Conservation (phyloP, 2,329 filamentous ascomycete species). For the Graphium sp. region DNA sequence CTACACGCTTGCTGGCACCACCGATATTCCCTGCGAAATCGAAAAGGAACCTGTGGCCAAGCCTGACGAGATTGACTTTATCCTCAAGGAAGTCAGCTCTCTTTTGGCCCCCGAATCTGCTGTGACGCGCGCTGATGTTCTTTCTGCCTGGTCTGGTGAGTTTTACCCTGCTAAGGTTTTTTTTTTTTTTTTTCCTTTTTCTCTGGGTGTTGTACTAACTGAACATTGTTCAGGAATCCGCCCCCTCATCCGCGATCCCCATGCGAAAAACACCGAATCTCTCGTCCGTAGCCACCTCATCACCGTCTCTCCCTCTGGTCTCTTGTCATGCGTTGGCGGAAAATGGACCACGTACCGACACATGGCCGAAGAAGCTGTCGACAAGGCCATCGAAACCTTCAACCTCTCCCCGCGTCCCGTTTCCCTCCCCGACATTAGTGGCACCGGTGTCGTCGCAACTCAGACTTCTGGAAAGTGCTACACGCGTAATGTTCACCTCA, state of each 20-base stretch:
- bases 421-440: slow-evolving; percentile 45
- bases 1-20: slow-evolving; percentile 72
- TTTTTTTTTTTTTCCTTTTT: no score
- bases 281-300: slow-evolving; percentile 71
- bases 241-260: slow-evolving; percentile 64
- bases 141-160: slow-evolving; percentile 66
- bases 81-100: slow-evolving; percentile 60
- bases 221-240: slow-evolving; percentile 34
- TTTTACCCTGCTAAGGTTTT: no score
- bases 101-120: slow-evolving; percentile 62
- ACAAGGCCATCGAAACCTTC: slow-evolving; percentile 57
- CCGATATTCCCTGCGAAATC: slow-evolving; percentile 56
- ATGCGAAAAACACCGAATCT: slow-evolving; percentile 67
- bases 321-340: slow-evolving; percentile 67
- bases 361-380: slow-evolving; percentile 76
- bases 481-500: slow-evolving; percentile 55
- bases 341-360: slow-evolving; percentile 85
- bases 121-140: slow-evolving; percentile 57
- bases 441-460: slow-evolving; percentile 28
- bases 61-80: slow-evolving; percentile 68
- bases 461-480: slow-evolving; percentile 55
- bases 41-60: slow-evolving; percentile 53
- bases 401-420: slow-evolving; percentile 35
- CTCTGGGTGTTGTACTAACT: no score
- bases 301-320: slow-evolving; percentile 55